phyloP scores from a whole-genome alignment of 768 basidiomycete genomes.

The Dioszegia hungarica region DNA sequence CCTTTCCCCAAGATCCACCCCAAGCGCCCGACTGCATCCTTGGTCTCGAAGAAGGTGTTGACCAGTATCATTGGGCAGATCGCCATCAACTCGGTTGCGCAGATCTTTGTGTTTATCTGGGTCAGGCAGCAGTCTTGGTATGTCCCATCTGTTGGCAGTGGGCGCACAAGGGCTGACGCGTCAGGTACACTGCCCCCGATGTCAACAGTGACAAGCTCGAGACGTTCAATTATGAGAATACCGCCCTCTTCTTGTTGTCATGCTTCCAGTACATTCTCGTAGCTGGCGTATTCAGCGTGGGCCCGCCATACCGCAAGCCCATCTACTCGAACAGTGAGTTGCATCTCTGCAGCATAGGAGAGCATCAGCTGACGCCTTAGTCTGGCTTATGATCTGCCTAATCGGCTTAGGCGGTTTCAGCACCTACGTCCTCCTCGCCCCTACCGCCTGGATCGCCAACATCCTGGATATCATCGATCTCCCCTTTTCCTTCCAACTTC shows the following conservation, averaged over 20 bases:
- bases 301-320: slow-evolving; percentile 89
- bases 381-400: slow-evolving; percentile 75
- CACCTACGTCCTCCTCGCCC: slow-evolving; percentile 67
- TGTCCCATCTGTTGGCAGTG: slow-evolving; percentile 27
- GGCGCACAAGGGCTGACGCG: not conserved
- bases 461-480: slow-evolving; percentile 74
- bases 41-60: slow-evolving; percentile 92
- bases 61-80: slow-evolving; percentile 91
- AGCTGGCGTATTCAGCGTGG: slow-evolving; percentile 95
- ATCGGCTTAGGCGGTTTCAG: slow-evolving; percentile 66
- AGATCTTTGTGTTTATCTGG: slow-evolving; percentile 86
- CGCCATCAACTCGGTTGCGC: slow-evolving; percentile 71
- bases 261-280: slow-evolving; percentile 98
- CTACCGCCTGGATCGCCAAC: slow-evolving; percentile 58
- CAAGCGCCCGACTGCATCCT: slow-evolving; percentile 87
- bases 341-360: too few relatives aligned
- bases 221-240: slow-evolving; percentile 85
- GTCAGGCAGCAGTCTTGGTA: slow-evolving; percentile 80
- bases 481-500: slow-evolving; percentile 62
- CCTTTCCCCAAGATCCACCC: slow-evolving; percentile 81
- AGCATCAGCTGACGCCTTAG: slow-evolving; percentile 53
- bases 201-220: slow-evolving; percentile 67
- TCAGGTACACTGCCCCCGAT: slow-evolving; percentile 72
- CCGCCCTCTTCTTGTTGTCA: slow-evolving; percentile 83
- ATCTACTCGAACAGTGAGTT: slow-evolving; percentile 93